Evolutionary conservation across 495 filamentous ascomycete species (phyloP).

Genomic region (Xylaria longipes): DNA sequence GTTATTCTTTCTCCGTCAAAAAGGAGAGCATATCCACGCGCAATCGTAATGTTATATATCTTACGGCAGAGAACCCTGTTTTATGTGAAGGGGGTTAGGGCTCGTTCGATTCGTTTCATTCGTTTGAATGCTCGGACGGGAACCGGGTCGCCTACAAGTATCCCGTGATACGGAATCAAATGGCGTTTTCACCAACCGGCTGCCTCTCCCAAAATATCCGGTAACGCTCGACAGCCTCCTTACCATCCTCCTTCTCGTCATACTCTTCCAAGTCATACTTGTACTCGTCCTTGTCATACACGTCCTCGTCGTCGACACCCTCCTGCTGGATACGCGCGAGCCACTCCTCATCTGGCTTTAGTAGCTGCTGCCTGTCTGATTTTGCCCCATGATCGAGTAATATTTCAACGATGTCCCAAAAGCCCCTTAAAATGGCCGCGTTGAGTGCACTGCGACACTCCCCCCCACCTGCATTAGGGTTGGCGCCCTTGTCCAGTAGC

Average conservation of each 20-base stretch:
- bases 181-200: neutral
- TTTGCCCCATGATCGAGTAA: slow-evolving; percentile 31
- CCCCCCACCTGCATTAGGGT: slow-evolving; percentile 34
- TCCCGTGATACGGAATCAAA: neutral
- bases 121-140: no score
- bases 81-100: no score
- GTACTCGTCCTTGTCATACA: neutral
- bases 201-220: slow-evolving; percentile 1
- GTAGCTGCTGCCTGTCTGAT: slow-evolving; percentile 2
- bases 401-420: slow-evolving; percentile 30
- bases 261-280: no score
- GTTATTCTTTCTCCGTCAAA: no score
- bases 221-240: neutral
- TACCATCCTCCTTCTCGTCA: neutral
- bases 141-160: no score
- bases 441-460: slow-evolving; percentile 30
- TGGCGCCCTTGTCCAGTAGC: slow-evolving; percentile 35
- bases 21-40: no score
- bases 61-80: no score
- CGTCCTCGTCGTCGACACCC: neutral
- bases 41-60: no score
- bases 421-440: slow-evolving; percentile 32
- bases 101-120: no score
- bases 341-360: slow-evolving; percentile 13
- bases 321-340: neutral